phyloP scores from a whole-genome alignment of 2,329 filamentous ascomycete genomes.

The Amylocarpus encephaloides region DNA sequence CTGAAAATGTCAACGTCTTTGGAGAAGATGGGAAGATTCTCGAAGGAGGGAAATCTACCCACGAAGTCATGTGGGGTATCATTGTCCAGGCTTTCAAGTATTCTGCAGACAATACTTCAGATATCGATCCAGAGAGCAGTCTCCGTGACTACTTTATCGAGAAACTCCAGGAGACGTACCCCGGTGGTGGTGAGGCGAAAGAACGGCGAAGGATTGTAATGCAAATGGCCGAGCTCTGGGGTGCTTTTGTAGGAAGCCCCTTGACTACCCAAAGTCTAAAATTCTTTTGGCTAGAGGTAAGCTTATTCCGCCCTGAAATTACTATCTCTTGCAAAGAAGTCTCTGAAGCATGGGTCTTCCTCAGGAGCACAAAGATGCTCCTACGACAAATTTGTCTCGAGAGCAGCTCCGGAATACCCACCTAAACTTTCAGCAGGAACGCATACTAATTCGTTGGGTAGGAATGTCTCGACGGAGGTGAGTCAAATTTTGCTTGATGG shows the following conservation, averaged over 20 bases:
- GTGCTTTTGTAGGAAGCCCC: slow-evolving; percentile 46
- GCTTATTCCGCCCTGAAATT: too few species aligned
- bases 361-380: too few species aligned
- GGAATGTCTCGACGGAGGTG: slow-evolving; percentile 48
- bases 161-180: slow-evolving; percentile 39
- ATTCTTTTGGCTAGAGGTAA: slow-evolving; percentile 52
- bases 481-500: slow-evolving; percentile 6
- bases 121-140: slow-evolving; percentile 42
- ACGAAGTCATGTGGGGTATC: slow-evolving; percentile 44
- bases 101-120: slow-evolving; percentile 42
- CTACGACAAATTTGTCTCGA: too few species aligned
- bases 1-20: slow-evolving; percentile 40
- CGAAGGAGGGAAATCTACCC: slow-evolving; percentile 24
- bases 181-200: slow-evolving; percentile 27
- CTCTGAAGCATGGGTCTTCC: too few species aligned
- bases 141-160: slow-evolving; percentile 49
- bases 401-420: too few species aligned
- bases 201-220: slow-evolving; percentile 35
- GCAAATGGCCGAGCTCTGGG: slow-evolving; percentile 40
- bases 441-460: too few species aligned
- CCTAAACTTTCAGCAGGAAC: too few species aligned
- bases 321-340: too few species aligned
- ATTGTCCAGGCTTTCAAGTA: slow-evolving; percentile 47
- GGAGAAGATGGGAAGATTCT: slow-evolving; percentile 30
- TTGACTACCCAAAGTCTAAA: slow-evolving; percentile 46